phyloP scores from a whole-genome alignment of 768 basidiomycete genomes.

The Sporobolomyces roseus region DNA sequence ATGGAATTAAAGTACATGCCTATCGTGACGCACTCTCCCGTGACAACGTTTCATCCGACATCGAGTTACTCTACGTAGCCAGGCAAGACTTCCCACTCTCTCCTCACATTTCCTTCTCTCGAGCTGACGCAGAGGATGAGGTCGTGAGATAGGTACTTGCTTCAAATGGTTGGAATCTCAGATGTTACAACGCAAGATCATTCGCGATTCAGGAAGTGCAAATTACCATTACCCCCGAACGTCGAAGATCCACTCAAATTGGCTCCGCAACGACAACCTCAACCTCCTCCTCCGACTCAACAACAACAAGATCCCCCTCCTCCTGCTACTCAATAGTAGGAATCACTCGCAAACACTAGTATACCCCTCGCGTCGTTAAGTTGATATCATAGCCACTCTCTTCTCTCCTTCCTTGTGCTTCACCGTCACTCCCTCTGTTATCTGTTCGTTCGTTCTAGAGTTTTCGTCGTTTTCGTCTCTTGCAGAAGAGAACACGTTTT shows the following conservation, averaged over 20 bases:
- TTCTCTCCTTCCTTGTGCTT: too few relatives aligned
- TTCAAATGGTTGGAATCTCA: constrained; percentile 18
- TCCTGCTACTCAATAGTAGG: too few relatives aligned
- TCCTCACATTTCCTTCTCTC: background rate
- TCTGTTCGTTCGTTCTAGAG: too few relatives aligned
- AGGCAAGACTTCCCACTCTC: background rate
- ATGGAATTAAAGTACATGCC: constrained; percentile 76
- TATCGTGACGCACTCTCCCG: constrained; percentile 7
- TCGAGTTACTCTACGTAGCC: constrained; percentile 30
- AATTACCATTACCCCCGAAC: constrained; percentile 17
- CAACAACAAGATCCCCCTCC: background rate
- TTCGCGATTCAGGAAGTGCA: constrained; percentile 23
- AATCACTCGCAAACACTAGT: too few relatives aligned
- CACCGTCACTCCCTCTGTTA: too few relatives aligned
- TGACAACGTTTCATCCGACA: constrained; percentile 15
- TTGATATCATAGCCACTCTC: too few relatives aligned
- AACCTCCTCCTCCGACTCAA: background rate
- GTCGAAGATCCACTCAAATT: constrained; percentile 21
- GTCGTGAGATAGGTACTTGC: constrained; percentile 28
- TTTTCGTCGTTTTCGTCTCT: too few relatives aligned
- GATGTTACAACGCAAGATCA: constrained; percentile 33
- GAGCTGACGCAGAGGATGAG: background rate
- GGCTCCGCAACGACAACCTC: background rate
- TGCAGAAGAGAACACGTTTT: too few relatives aligned
- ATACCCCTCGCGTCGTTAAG: too few relatives aligned